Percentiles rank a stretch among this genome's conserved stretches.
Conservation (phyloP, 495 filamentous ascomycete genomes). For the Chaetomidium leptoderma region DNA sequence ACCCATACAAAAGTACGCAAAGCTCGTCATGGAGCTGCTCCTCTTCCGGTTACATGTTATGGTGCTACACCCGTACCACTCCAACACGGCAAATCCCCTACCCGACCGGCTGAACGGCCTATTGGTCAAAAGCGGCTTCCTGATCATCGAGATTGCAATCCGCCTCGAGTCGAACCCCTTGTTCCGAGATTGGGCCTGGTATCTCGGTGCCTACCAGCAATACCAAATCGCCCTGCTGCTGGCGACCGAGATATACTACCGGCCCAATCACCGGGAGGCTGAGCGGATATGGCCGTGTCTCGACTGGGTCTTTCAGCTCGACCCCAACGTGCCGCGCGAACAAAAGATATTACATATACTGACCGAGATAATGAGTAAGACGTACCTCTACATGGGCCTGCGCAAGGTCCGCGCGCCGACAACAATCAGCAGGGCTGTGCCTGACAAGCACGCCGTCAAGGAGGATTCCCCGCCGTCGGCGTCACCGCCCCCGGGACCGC, state of each 20-base stretch:
- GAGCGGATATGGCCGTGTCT: slow-evolving; percentile 64
- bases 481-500: slow-evolving; percentile 2
- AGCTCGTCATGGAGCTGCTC: slow-evolving; percentile 57
- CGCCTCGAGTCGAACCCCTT: slow-evolving; percentile 52
- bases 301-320: slow-evolving; percentile 65
- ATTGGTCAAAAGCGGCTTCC: slow-evolving; percentile 48
- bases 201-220: slow-evolving; percentile 52
- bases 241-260: slow-evolving; percentile 52
- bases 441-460: slow-evolving; percentile 38
- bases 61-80: slow-evolving; percentile 61
- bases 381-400: slow-evolving; percentile 39
- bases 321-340: slow-evolving; percentile 41
- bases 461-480: slow-evolving; percentile 32
- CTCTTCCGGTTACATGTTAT: slow-evolving; percentile 59
- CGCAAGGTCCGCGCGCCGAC: slow-evolving; percentile 47
- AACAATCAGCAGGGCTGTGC: slow-evolving; percentile 33
- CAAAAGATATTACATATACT: slow-evolving; percentile 40
- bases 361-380: slow-evolving; percentile 39
- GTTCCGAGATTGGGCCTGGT: slow-evolving; percentile 54
- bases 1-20: slow-evolving; percentile 57
- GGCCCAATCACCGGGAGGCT: slow-evolving; percentile 52
- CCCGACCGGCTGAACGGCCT: slow-evolving; percentile 43
- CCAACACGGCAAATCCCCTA: slow-evolving; percentile 51
- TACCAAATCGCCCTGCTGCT: slow-evolving; percentile 53
- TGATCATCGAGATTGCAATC: slow-evolving; percentile 57